phyloP scores from a whole-genome alignment of 306 rosid genomes.

The Neltuma alba region DNA sequence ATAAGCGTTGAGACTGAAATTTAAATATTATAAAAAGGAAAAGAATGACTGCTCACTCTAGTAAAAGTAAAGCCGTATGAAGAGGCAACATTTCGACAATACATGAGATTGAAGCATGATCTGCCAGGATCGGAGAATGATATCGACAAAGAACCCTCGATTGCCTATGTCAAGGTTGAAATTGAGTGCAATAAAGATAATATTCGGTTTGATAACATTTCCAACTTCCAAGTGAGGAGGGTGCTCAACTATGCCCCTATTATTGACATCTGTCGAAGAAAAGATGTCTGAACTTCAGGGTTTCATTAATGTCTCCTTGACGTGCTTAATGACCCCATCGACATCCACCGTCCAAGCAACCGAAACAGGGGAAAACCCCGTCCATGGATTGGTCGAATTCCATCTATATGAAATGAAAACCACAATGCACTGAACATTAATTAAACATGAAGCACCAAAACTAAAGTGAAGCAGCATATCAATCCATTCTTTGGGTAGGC shows the following conservation, averaged over 20 bases:
- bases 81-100: conserved; percentile 1
- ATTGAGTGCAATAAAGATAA: conserved; percentile 29
- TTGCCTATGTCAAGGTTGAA: conserved; percentile 29
- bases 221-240: conserved; percentile 17
- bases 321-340: conserved; percentile 57
- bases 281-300: conserved; percentile 50
- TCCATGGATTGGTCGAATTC: conserved; percentile 89
- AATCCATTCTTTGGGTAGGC: no score
- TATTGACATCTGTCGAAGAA: conserved; percentile 9
- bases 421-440: conserved; percentile 3
- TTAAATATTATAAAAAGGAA: background rate
- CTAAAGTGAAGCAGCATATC: background rate
- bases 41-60: conserved; percentile 2
- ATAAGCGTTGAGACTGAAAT: background rate
- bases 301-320: conserved; percentile 61
- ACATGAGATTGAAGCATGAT: conserved; percentile 28
- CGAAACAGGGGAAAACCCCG: conserved; percentile 77
- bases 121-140: background rate
- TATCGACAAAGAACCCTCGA: conserved; percentile 29
- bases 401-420: conserved; percentile 59
- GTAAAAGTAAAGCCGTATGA: background rate
- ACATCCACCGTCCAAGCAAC: conserved; percentile 93
- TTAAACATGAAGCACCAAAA: background rate
- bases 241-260: conserved; percentile 21
- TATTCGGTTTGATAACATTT: background rate